These are phyloP conservation scores for Plasmodium coatneyi DNA, from an alignment of 169 alveolate species.

Conservation along the genomic window DNA sequence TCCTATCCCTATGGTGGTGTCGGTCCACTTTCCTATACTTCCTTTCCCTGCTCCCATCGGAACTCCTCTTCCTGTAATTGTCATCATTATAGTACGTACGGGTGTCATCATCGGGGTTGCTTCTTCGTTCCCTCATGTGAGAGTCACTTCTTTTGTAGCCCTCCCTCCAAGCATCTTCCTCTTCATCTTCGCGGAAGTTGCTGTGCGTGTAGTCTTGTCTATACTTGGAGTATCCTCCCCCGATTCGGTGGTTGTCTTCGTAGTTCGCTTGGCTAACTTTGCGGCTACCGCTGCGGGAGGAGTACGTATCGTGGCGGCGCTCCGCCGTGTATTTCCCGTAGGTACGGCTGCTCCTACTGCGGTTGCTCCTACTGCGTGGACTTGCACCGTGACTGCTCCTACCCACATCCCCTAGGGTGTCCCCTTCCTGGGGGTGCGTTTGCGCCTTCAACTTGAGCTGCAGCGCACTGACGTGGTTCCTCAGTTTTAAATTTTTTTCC, in stretches of 20 bases:
- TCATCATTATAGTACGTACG: slow-evolving; percentile 23
- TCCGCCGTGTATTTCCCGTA: background rate
- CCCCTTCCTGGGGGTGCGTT: background rate
- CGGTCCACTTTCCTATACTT: slow-evolving; percentile 33
- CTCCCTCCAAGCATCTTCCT: background rate
- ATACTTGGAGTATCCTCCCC: background rate
- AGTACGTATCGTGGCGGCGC: background rate
- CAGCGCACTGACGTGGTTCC: slow-evolving; percentile 7
- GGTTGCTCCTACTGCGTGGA: background rate
- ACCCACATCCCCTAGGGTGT: background rate
- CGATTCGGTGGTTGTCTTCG: background rate
- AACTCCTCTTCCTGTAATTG: slow-evolving; percentile 18
- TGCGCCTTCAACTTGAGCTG: background rate
- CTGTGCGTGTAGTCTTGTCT: background rate
- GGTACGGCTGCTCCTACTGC: background rate
- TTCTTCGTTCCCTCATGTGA: background rate
- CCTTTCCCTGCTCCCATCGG: slow-evolving; percentile 60
- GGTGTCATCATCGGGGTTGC: slow-evolving; percentile 2
- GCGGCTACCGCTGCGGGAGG: background rate
- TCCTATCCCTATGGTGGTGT: slow-evolving; percentile 22
- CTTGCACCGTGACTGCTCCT: background rate
- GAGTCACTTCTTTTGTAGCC: background rate
- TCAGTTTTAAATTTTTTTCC: slow-evolving; percentile 15
- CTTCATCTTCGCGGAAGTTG: background rate
- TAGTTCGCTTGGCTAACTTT: background rate